Conservation (phyloP, 1,284 basidiomycete genomes). For the Malassezia cuniculi region DNA sequence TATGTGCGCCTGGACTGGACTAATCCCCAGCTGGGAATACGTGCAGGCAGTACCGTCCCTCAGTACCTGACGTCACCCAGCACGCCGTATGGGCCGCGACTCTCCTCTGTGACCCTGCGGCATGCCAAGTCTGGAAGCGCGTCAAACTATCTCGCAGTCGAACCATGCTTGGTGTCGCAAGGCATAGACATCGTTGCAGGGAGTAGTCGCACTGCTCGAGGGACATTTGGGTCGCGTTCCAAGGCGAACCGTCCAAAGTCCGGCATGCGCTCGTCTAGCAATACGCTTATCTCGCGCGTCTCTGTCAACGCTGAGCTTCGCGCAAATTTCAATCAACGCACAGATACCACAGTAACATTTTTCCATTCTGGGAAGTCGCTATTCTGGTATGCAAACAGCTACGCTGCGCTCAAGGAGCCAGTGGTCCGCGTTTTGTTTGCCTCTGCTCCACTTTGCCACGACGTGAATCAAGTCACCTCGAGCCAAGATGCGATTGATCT, state of each 20-base stretch:
- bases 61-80: conserved; percentile 14
- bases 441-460: conserved; percentile 67
- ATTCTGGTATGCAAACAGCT: conserved; percentile 28
- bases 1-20: conserved; percentile 23
- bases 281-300: conserved; percentile 72
- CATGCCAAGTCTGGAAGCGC: conserved; percentile 12
- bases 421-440: conserved; percentile 67
- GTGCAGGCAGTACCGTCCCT: conserved; percentile 18
- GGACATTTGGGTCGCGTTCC: conserved; percentile 17
- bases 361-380: conserved; percentile 31
- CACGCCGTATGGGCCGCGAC: conserved; percentile 18
- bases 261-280: conserved; percentile 72
- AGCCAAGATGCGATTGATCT: conserved; percentile 69
- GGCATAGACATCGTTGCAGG: no score
- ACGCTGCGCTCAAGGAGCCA: conserved; percentile 47
- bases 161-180: conserved; percentile 2
- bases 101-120: conserved; percentile 18
- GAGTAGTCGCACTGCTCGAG: conserved; percentile 19
- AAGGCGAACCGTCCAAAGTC: conserved; percentile 60
- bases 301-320: conserved; percentile 65
- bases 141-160: conserved; percentile 8
- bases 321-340: conserved; percentile 54
- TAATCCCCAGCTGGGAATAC: conserved; percentile 18
- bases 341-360: conserved; percentile 51
- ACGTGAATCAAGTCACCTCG: conserved; percentile 64